Evolutionary conservation across 2,329 filamentous ascomycete genomes (phyloP).

Genomic region (Dactylellina leptospora): DNA sequence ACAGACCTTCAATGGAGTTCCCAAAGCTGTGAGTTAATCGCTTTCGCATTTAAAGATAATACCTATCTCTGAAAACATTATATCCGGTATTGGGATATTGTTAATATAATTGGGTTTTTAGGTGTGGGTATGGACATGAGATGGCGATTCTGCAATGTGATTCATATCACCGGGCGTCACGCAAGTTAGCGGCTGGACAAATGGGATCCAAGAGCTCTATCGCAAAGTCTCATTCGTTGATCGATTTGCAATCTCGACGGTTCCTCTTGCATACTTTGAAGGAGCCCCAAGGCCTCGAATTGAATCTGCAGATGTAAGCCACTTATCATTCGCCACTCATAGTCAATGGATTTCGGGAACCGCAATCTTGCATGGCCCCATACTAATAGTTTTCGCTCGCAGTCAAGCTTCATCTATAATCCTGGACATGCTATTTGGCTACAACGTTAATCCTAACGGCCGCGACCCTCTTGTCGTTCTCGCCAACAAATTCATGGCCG

Average conservation of each 20-base stretch:
- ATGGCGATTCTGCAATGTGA: constrained; percentile 2
- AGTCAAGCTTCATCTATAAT: constrained; percentile 62
- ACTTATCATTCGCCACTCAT: constrained; percentile 33
- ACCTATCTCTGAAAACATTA: background rate
- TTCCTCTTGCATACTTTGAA: constrained; percentile 53
- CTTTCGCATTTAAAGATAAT: background rate
- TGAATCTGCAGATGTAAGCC: constrained; percentile 57
- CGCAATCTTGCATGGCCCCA: background rate
- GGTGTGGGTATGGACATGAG: constrained; percentile 33
- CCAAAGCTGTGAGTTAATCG: background rate
- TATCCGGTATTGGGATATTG: too few relatives aligned
- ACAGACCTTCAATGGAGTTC: constrained; percentile 2
- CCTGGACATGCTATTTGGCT: constrained; percentile 61
- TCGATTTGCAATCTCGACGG: constrained; percentile 59
- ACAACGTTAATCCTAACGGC: constrained; percentile 59
- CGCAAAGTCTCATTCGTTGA: constrained; percentile 57
- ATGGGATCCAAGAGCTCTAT: constrained; percentile 55
- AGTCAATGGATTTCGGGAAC: too few relatives aligned
- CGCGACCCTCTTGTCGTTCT: constrained; percentile 58
- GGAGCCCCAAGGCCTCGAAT: constrained; percentile 4
- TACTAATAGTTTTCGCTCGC: constrained; percentile 60
- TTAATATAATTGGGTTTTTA: background rate
- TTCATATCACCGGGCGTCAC: constrained; percentile 51
- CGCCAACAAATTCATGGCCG: constrained; percentile 59
- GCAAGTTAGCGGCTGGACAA: constrained; percentile 59